Conservation (phyloP, 768 basidiomycete genomes). For the Pleurotus tuber-regium region DNA sequence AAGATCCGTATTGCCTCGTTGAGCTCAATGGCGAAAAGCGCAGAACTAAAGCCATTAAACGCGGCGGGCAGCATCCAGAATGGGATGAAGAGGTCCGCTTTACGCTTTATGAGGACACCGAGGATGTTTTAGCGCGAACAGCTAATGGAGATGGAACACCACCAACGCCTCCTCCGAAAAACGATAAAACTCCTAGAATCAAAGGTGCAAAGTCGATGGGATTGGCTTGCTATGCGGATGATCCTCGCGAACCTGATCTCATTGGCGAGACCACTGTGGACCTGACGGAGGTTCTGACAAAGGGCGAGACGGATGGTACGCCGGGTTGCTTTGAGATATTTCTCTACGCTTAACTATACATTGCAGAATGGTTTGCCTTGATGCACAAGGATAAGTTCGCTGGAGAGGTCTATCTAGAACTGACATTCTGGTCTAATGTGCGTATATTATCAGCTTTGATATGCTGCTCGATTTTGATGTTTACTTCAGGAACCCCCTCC, state of each 20-base stretch:
- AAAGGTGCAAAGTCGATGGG: constrained; percentile 75
- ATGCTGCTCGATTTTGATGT: constrained; percentile 9
- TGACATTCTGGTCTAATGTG: constrained; percentile 97
- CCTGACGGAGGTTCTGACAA: constrained; percentile 85
- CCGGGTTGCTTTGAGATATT: constrained; percentile 3
- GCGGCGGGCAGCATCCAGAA: constrained; percentile 97
- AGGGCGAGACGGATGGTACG: constrained; percentile 96
- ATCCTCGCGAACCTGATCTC: constrained; percentile 90
- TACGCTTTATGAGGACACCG: constrained; percentile 75
- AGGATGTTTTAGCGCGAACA: constrained; percentile 47
- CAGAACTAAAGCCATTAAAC: constrained; percentile 90
- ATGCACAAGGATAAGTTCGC: constrained; percentile 89
- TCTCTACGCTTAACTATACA: constrained; percentile 3
- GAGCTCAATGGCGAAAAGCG: constrained; percentile 78
- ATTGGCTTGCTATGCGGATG: constrained; percentile 91
- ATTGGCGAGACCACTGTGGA: constrained; percentile 92
- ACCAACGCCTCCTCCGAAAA: constrained; percentile 71
- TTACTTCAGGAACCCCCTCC: constrained; percentile 67
- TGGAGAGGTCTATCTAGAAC: constrained; percentile 93
- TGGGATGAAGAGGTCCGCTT: constrained; percentile 99
- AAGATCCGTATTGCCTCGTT: constrained; percentile 92
- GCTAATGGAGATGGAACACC: constrained; percentile 44
- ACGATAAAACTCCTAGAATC: constrained; percentile 44
- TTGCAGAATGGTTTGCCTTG: constrained; percentile 89
- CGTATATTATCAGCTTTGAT: constrained; percentile 25